A percentile compares a stretch with the other conserved stretches of the same genome.
These are phyloP conservation scores for Chrysoporthe puriensis DNA, from an alignment of 2,329 filamentous ascomycete species.

Conservation along the genomic window DNA sequence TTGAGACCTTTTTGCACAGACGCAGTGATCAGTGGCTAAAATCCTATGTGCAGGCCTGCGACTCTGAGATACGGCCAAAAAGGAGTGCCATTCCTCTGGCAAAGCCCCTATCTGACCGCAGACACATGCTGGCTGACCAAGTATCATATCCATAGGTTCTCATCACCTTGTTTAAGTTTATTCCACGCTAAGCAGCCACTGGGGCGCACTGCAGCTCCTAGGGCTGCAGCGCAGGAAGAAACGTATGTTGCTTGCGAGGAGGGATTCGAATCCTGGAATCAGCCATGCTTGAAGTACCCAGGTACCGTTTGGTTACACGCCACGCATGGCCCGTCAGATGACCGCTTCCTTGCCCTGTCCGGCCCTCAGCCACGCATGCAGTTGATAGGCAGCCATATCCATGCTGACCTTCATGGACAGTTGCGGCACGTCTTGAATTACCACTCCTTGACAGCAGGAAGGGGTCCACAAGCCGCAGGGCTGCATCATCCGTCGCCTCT, in stretches of 20 bases:
- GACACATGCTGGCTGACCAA: constrained; percentile 12
- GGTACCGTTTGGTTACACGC: background rate
- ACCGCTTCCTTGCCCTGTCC: background rate
- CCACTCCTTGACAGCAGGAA: background rate
- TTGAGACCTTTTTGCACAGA: background rate
- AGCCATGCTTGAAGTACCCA: constrained; percentile 9
- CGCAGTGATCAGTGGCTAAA: constrained; percentile 2
- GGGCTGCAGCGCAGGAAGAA: constrained; percentile 8
- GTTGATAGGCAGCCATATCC: background rate
- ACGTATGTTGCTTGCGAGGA: background rate
- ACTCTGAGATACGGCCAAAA: constrained; percentile 3
- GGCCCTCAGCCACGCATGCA: background rate
- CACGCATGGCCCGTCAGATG: background rate
- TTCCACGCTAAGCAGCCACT: constrained; percentile 14
- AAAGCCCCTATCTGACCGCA: constrained; percentile 25
- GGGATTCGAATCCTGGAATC: constrained; percentile 18
- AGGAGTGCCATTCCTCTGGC: constrained; percentile 2
- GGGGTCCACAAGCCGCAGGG: constrained; percentile 6
- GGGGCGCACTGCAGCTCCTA: constrained; percentile 17
- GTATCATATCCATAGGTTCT: constrained; percentile 8
- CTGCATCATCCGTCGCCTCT: constrained; percentile 8
- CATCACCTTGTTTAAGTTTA: constrained; percentile 20
- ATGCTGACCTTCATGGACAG: constrained; percentile 1
- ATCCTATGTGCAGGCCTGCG: constrained; percentile 14
- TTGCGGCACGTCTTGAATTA: background rate